Evolutionary conservation across 805 yeast genomes (phyloP).

Genomic region (Candida nanaspora): DNA sequence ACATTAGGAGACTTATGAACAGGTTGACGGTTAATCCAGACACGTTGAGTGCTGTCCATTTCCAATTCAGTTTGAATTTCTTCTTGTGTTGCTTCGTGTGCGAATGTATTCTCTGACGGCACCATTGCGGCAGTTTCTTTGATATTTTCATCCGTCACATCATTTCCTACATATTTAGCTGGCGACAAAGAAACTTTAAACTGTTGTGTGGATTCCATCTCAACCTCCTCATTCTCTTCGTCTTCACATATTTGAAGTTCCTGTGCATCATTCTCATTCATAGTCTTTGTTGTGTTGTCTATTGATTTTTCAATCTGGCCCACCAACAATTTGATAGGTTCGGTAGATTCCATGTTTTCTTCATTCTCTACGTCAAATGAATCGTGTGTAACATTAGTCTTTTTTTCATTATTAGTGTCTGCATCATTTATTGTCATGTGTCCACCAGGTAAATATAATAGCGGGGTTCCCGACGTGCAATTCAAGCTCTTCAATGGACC

Average conservation of each 20-base stretch:
- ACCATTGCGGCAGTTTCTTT: background rate
- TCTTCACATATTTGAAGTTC: background rate
- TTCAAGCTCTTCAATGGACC: constrained; percentile 3
- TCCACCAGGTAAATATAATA: background rate
- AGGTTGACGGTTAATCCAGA: background rate
- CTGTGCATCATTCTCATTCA: background rate
- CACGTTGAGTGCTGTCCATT: background rate
- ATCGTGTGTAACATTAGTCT: too few species aligned
- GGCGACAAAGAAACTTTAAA: background rate
- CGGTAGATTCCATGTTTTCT: too few species aligned
- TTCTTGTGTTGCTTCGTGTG: too few species aligned
- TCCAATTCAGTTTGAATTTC: background rate
- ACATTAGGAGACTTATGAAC: background rate
- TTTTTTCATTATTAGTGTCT: background rate
- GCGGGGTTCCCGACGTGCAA: background rate
- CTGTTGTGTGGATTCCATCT: constrained; percentile 13
- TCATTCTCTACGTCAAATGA: too few species aligned
- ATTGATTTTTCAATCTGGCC: too few species aligned
- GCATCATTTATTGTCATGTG: background rate
- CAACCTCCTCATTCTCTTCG: constrained; percentile 5
- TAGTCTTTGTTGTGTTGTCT: background rate
- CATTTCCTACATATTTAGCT: too few species aligned
- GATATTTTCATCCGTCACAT: constrained; percentile 1
- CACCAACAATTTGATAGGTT: too few species aligned
- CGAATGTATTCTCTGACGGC: too few species aligned